Conservation (phyloP, 148 eudicot genomes). For the Simmondsia chinensis region DNA sequence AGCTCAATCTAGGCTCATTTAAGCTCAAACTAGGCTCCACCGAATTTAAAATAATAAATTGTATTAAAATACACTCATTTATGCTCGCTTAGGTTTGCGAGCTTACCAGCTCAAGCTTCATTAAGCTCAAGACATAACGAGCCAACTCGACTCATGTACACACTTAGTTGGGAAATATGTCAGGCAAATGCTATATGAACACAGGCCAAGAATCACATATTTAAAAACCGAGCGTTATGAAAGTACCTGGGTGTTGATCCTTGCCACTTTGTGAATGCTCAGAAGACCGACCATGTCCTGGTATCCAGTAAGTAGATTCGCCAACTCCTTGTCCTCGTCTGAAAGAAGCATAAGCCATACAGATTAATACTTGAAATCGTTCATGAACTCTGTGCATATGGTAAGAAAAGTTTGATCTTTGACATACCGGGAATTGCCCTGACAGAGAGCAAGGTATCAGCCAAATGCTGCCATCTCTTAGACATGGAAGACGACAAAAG, state of each 20-base stretch:
- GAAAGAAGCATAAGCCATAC: constrained; percentile 4
- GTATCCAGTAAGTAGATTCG: constrained; percentile 83
- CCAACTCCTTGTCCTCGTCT: constrained; percentile 95
- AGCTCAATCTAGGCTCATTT: too few relatives aligned
- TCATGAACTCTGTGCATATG: not conserved
- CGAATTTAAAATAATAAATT: too few relatives aligned
- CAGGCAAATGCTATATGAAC: too few relatives aligned
- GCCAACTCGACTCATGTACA: too few relatives aligned
- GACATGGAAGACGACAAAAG: constrained; percentile 67
- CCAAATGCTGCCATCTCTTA: constrained; percentile 93
- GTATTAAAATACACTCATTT: too few relatives aligned
- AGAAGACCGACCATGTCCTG: constrained; percentile 96
- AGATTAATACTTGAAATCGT: constrained; percentile 2
- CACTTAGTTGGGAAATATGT: too few relatives aligned
- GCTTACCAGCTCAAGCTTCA: too few relatives aligned
- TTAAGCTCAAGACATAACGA: too few relatives aligned
- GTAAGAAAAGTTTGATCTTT: not conserved
- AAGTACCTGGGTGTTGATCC: constrained; percentile 76
- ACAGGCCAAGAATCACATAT: not conserved
- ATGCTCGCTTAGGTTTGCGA: too few relatives aligned
- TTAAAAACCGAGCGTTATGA: not conserved
- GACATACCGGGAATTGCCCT: constrained; percentile 79
- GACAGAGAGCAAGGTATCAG: constrained; percentile 83
- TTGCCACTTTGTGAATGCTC: constrained; percentile 75
- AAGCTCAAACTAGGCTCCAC: too few relatives aligned